Percentiles rank a stretch among this genome's conserved stretches.
Evolutionary conservation across 176 grass and related monocot species (phyloP).

Genomic region (Ampelocalamus luodianensis): DNA sequence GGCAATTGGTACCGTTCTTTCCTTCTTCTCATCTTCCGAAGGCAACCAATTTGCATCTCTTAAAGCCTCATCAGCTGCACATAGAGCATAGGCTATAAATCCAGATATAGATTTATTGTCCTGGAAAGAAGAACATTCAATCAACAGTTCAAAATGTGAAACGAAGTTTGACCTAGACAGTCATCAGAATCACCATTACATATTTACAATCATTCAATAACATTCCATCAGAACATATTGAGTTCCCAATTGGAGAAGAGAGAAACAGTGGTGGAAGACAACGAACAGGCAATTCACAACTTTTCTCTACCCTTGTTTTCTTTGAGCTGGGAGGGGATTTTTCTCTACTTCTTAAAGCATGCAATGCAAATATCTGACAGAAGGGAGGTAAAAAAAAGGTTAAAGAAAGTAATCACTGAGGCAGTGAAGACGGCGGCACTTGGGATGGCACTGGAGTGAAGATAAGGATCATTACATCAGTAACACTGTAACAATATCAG

Average conservation of each 20-base stretch:
- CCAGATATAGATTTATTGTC: constrained; percentile 82
- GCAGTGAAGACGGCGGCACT: background rate
- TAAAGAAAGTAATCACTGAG: background rate
- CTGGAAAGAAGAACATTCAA: constrained; percentile 58
- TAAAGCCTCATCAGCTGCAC: constrained; percentile 92
- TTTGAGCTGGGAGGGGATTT: background rate
- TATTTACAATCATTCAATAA: background rate
- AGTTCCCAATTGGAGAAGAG: background rate
- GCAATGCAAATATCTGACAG: background rate
- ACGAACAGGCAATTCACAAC: background rate
- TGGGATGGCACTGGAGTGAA: background rate
- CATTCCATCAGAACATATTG: background rate
- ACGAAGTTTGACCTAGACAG: background rate
- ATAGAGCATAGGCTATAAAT: constrained; percentile 92
- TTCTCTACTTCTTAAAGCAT: background rate
- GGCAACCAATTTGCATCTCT: constrained; percentile 87
- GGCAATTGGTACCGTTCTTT: constrained; percentile 70
- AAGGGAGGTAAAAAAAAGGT: background rate
- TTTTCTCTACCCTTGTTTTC: background rate
- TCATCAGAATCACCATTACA: background rate
- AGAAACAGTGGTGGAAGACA: background rate
- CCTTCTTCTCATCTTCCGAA: constrained; percentile 66
- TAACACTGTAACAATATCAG: background rate
- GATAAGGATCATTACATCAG: background rate
- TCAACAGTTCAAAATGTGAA: constrained; percentile 24